phyloP scores from a whole-genome alignment of 176 grass and related monocot genomes.

The Raddia distichophylla region DNA sequence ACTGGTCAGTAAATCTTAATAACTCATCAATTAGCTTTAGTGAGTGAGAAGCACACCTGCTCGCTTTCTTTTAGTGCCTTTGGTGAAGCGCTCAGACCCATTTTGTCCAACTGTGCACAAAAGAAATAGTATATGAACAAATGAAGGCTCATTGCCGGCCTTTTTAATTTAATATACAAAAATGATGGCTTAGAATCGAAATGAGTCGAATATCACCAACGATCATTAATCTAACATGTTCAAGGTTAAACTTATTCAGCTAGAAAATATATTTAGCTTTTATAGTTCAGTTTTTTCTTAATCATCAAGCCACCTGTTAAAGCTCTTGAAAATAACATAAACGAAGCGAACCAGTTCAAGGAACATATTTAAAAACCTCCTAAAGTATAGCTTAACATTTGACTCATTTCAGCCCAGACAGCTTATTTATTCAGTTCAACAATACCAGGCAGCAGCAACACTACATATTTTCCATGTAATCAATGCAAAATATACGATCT shows the following conservation, averaged over 20 bases:
- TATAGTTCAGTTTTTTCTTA: too few relatives aligned
- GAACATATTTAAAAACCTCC: too few relatives aligned
- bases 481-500: conserved; percentile 16
- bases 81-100: conserved; percentile 35
- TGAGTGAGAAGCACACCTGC: conserved; percentile 48
- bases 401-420: too few relatives aligned
- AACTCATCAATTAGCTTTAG: conserved; percentile 13
- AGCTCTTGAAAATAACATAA: too few relatives aligned
- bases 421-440: too few relatives aligned
- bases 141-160: neutral
- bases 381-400: too few relatives aligned
- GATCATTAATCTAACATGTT: neutral
- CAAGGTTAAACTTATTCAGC: too few relatives aligned
- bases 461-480: conserved; percentile 1
- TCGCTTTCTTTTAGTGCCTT: conserved; percentile 52
- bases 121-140: conserved; percentile 19
- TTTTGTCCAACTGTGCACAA: conserved; percentile 60
- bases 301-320: too few relatives aligned
- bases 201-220: conserved; percentile 1
- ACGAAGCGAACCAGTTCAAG: too few relatives aligned
- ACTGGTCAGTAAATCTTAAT: neutral
- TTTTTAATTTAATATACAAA: conserved; percentile 2
- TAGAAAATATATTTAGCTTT: too few relatives aligned
- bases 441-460: neutral
- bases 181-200: conserved; percentile 11